Conservation (phyloP, 805 yeast species). For the Lipomyces yamadae region DNA sequence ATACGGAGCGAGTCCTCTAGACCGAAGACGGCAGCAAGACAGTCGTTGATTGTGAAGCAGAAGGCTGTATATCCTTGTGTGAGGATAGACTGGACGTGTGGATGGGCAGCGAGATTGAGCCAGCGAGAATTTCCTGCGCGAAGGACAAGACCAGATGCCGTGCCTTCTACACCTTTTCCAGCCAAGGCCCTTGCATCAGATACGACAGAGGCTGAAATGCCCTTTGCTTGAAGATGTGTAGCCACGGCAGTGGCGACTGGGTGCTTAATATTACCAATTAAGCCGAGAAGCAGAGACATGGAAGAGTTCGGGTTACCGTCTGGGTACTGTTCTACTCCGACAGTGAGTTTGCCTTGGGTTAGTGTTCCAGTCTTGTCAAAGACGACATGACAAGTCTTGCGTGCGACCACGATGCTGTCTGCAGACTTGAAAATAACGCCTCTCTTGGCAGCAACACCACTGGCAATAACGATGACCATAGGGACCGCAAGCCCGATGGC, state of each 20-base stretch:
- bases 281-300: constrained; percentile 4
- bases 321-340: background rate
- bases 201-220: background rate
- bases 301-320: constrained; percentile 14
- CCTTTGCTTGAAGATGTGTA: constrained; percentile 4
- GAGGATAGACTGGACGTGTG: constrained; percentile 4
- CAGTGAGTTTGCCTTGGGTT: constrained; percentile 23
- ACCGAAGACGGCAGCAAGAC: constrained; percentile 19
- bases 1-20: constrained; percentile 19
- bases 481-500: constrained; percentile 39
- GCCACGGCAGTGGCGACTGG: constrained; percentile 29
- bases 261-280: constrained; percentile 21
- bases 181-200: constrained; percentile 21
- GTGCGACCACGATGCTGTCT: constrained; percentile 17
- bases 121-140: constrained; percentile 22
- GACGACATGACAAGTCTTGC: constrained; percentile 24
- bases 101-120: constrained; percentile 5
- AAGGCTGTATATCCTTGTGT: constrained; percentile 17
- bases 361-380: constrained; percentile 39
- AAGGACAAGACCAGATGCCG: background rate
- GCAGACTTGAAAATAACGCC: constrained; percentile 35
- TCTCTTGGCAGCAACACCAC: constrained; percentile 35
- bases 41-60: constrained; percentile 19
- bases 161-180: constrained; percentile 25
- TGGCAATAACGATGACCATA: constrained; percentile 28